Base-by-base conservation (phyloP, 805 yeast species). In the Yarrowia deformans region DNA sequence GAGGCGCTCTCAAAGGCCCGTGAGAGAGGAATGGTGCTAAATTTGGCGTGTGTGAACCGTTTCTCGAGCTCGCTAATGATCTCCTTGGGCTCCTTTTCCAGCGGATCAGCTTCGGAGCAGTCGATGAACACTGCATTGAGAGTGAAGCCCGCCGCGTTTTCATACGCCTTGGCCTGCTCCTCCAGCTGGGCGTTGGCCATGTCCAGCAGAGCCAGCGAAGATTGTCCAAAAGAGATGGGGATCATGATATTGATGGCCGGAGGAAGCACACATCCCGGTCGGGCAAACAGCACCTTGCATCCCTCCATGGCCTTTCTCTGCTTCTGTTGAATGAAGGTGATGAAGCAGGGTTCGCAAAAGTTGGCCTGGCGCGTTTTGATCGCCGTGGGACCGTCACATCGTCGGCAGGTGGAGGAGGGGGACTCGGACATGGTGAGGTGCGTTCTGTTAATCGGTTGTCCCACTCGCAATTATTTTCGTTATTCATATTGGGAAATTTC, bases 231-330 rank as follows among this genome's bases (percentile, higher is more conserved):
- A 0, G 93, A 88, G 2, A 90, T 74, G 2, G 93, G 85, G 4
- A 91, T 75, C 35, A 90, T 74, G 0, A 89, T 83, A 40, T 79
- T 83, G 18, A 84, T 86, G 2, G 76, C 69, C 14, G 76, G 80
- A 52, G 75, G 70, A 2, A 48, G 46, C 16, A 49, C 56, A n/a
- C 46, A 37, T 9, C 68, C 56, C 4, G 79, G 80, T 18, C 80
- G 79, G 1, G 79, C 78, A 70, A 84, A 92, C 73, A 88, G 84
- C 29, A 90, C 93, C 75, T 91, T 90, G 79, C 84, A 93, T 68
- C 83, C 85, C 14, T 90, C 93, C 92, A 94, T 87, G 74, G 84
- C 90, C 74, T 89, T 90, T 71, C 97, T 82, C 77, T 91, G 93
- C 77, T 93, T 93, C 32, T 91, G 88, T 69, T 89, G 83, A 45